Percentiles rank a stretch among this genome's conserved stretches.
phyloP scores from a whole-genome alignment of 2,329 filamentous ascomycete genomes.

The Biscogniauxia marginata region DNA sequence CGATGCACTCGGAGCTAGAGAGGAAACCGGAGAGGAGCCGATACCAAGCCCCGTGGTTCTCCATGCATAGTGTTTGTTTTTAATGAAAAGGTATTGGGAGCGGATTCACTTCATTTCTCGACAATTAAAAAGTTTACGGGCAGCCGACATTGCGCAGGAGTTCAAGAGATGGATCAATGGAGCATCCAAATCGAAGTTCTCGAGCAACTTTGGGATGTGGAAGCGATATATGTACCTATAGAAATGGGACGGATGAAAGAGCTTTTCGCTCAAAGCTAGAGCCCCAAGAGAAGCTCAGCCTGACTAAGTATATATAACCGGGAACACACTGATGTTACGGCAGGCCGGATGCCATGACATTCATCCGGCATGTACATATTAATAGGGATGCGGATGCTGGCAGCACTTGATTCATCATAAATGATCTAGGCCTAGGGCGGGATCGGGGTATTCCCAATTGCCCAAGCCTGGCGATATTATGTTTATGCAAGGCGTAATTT shows the following conservation, averaged over 20 bases:
- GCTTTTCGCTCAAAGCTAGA: not conserved
- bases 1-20: slow-evolving; percentile 19
- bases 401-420: not conserved
- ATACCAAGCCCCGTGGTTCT: slow-evolving; percentile 36
- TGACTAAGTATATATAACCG: not conserved
- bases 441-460: not conserved
- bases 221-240: not conserved
- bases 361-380: not conserved
- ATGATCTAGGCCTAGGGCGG: not conserved
- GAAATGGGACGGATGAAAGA: not conserved
- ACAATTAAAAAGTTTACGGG: not conserved
- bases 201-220: not conserved
- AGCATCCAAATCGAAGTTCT: not conserved
- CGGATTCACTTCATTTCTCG: slow-evolving; percentile 1
- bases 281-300: not conserved
- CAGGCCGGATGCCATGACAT: not conserved
- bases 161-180: not conserved
- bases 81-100: slow-evolving; percentile 3
- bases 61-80: slow-evolving; percentile 25
- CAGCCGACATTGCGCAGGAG: slow-evolving; percentile 1
- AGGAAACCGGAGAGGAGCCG: slow-evolving; percentile 20
- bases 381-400: not conserved
- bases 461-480: not conserved
- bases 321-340: not conserved
- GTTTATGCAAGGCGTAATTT: slow-evolving; percentile 3